Conservation (phyloP, 2,329 filamentous ascomycete species). For the Microsporum ferrugineum region DNA sequence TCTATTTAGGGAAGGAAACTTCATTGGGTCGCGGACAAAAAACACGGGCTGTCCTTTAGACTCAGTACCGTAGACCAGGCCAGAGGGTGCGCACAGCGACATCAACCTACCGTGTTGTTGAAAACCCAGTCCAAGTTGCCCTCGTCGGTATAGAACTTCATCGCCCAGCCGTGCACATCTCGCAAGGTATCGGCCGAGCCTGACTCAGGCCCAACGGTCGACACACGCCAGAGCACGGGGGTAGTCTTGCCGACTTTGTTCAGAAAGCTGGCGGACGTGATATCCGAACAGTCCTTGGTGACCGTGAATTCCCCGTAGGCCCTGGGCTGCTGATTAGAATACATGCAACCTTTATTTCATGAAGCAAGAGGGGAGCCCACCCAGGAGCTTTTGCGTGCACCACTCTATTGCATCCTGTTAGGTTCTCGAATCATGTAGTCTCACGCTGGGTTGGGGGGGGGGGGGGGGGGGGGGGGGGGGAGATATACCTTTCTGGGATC, state of each 20-base stretch:
- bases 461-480: too few species aligned
- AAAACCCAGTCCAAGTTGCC: slow-evolving; percentile 45
- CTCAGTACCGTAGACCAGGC: not conserved
- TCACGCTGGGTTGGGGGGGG: too few species aligned
- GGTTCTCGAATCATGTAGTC: not conserved
- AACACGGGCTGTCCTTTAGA: slow-evolving; percentile 44
- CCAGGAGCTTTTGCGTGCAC: slow-evolving; percentile 51
- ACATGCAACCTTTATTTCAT: too few species aligned
- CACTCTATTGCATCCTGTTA: slow-evolving; percentile 25
- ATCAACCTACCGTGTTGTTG: slow-evolving; percentile 17
- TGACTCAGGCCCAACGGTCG: slow-evolving; percentile 57
- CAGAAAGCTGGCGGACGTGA: slow-evolving; percentile 58
- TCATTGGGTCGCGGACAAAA: slow-evolving; percentile 56
- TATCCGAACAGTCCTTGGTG: slow-evolving; percentile 54
- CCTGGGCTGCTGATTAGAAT: slow-evolving; percentile 20
- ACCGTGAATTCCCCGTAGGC: slow-evolving; percentile 61
- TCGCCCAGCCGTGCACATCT: slow-evolving; percentile 63
- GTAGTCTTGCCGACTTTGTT: slow-evolving; percentile 48
- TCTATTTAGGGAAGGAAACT: slow-evolving; percentile 57
- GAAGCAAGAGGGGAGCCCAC: not conserved
- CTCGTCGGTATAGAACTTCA: slow-evolving; percentile 58
- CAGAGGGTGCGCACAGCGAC: not conserved
- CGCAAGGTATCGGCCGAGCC: slow-evolving; percentile 59
- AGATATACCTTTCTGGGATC: slow-evolving; percentile 43
- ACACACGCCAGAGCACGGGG: slow-evolving; percentile 58